A percentile compares a stretch with the other conserved stretches of the same genome.
phyloP scores from a whole-genome alignment of 768 basidiomycete genomes.

The Amanita jacksonii region DNA sequence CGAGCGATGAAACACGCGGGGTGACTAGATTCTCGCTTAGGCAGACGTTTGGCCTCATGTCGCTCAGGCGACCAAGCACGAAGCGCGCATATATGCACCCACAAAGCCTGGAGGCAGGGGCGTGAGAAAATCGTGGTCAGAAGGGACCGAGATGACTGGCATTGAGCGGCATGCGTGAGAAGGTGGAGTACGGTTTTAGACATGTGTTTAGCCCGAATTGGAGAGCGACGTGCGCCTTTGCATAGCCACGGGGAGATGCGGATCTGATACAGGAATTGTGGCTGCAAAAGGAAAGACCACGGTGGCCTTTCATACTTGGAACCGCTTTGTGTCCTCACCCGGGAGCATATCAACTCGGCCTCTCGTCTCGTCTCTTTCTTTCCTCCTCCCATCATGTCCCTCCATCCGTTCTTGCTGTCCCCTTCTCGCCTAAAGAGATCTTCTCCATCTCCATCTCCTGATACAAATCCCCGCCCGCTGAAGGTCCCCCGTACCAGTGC shows the following conservation, averaged over 20 bases:
- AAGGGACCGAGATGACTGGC: too few species aligned
- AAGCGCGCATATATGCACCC: too few species aligned
- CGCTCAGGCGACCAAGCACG: too few species aligned
- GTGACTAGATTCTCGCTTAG: too few species aligned
- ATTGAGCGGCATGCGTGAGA: too few species aligned
- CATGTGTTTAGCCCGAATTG: too few species aligned
- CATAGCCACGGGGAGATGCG: not conserved
- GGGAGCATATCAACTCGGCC: slow-evolving; percentile 2
- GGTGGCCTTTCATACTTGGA: slow-evolving; percentile 3
- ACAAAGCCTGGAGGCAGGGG: too few species aligned
- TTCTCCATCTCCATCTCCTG: not conserved
- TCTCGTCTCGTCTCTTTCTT: not conserved
- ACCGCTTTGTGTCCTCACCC: too few species aligned
- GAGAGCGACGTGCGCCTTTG: not conserved
- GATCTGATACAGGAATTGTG: not conserved
- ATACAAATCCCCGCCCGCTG: not conserved
- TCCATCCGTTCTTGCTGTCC: not conserved
- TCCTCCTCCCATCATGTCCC: slow-evolving; percentile 6
- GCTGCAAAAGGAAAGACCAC: not conserved
- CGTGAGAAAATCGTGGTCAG: too few species aligned
- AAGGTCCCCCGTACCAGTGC: not conserved
- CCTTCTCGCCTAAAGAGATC: not conserved
- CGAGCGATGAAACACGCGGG: too few species aligned
- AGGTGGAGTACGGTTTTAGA: too few species aligned
- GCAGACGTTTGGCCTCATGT: too few species aligned